Conservation (phyloP, 148 eudicot species). For the Polygonum aviculare region DNA sequence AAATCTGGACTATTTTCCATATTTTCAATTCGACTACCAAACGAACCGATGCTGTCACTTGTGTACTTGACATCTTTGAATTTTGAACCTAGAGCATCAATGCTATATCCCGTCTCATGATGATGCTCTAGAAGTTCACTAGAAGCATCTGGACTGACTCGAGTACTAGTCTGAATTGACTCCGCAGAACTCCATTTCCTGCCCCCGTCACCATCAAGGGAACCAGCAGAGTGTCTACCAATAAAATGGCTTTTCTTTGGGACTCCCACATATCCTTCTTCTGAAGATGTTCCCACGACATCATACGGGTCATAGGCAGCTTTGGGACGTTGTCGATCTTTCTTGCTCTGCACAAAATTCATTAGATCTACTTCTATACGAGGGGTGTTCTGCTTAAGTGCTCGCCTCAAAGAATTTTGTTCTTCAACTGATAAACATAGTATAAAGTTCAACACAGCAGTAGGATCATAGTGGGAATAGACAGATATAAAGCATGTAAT, state of each 20-base stretch:
- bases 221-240: conserved; percentile 74
- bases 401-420: conserved; percentile 89
- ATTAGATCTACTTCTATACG: conserved; percentile 97
- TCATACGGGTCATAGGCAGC: conserved; percentile 81
- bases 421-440: conserved; percentile 91
- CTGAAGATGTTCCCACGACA: conserved; percentile 77
- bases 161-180: conserved; percentile 29
- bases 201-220: conserved; percentile 68
- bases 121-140: conserved; percentile 41
- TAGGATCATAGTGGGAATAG: conserved; percentile 78
- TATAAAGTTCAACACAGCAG: conserved; percentile 74
- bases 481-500: conserved; percentile 87
- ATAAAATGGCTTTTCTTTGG: conserved; percentile 58
- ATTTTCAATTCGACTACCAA: conserved; percentile 29
- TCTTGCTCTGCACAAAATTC: conserved; percentile 87
- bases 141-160: conserved; percentile 37
- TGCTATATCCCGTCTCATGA: conserved; percentile 35
- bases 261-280: conserved; percentile 70
- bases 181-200: conserved; percentile 80
- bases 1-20: conserved; percentile 25
- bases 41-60: conserved; percentile 33
- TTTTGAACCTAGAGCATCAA: conserved; percentile 38
- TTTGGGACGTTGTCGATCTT: conserved; percentile 74
- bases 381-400: conserved; percentile 90
- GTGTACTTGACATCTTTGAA: conserved; percentile 34